Evolutionary conservation across 805 yeast species (phyloP).

Genomic region (Kazachstania bromeliacearum): DNA sequence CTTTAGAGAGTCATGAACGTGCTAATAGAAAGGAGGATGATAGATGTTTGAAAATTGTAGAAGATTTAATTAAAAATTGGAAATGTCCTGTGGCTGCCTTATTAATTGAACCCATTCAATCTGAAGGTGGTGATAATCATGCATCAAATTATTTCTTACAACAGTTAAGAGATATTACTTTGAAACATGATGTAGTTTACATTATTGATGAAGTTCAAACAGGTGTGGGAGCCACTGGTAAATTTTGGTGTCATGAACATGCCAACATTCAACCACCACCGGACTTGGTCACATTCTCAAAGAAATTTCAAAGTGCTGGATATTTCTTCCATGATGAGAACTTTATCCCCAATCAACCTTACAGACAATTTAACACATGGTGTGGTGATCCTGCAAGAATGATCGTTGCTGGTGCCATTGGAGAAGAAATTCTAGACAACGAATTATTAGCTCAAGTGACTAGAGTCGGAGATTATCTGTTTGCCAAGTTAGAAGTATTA

Average conservation of each 20-base stretch:
- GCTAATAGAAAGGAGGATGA: constrained; percentile 70
- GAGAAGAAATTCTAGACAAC: constrained; percentile 42
- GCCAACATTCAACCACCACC: constrained; percentile 54
- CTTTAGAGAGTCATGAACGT: constrained; percentile 56
- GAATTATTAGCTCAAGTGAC: constrained; percentile 41
- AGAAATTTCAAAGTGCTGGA: constrained; percentile 67
- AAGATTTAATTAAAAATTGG: constrained; percentile 59
- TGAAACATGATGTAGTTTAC: constrained; percentile 47
- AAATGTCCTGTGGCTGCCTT: constrained; percentile 75
- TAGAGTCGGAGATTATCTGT: constrained; percentile 47
- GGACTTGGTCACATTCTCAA: constrained; percentile 62
- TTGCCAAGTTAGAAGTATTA: constrained; percentile 31
- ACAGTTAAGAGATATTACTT: constrained; percentile 49
- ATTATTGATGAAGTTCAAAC: constrained; percentile 69
- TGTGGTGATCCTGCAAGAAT: constrained; percentile 69
- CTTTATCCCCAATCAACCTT: constrained; percentile 51
- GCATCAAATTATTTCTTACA: constrained; percentile 55
- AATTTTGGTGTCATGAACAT: constrained; percentile 66
- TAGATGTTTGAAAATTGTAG: constrained; percentile 70
- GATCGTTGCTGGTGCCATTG: constrained; percentile 51
- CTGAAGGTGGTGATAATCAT: constrained; percentile 73
- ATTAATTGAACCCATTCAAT: constrained; percentile 78
- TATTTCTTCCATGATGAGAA: constrained; percentile 53
- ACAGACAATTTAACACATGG: constrained; percentile 71
- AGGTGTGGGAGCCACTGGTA: constrained; percentile 66